A percentile compares a stretch with the other conserved stretches of the same genome.
Conservation (phyloP, 441 rosid species). For the Aleurites moluccanus region DNA sequence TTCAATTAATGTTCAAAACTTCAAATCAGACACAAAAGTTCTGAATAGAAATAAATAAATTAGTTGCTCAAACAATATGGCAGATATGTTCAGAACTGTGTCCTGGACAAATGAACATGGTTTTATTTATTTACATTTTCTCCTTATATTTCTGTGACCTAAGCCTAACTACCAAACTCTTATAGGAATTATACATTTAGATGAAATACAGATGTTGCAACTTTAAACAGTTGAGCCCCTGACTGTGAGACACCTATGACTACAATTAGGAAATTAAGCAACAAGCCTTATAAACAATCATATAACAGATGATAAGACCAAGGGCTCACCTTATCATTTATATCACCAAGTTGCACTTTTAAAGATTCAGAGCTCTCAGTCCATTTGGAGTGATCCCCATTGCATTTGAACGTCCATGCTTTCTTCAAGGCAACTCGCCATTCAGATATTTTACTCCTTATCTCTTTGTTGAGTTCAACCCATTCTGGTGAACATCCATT, state of each 20-base stretch:
- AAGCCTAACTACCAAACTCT: too few species aligned
- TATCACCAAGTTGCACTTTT: conserved; percentile 52
- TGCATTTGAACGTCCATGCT: conserved; percentile 53
- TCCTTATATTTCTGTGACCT: too few species aligned
- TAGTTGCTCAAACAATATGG: background rate
- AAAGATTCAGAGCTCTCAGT: conserved; percentile 40
- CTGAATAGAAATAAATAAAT: too few species aligned
- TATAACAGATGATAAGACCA: background rate
- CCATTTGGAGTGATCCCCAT: conserved; percentile 55
- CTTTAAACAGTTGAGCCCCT: background rate
- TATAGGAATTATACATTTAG: background rate
- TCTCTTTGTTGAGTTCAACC: conserved; percentile 87
- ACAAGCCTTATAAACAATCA: background rate
- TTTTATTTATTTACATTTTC: background rate
- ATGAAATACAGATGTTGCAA: background rate
- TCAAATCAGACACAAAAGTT: background rate
- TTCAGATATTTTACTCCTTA: conserved; percentile 49
- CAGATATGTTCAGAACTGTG: background rate
- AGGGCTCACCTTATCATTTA: conserved; percentile 60
- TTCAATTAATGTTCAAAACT: background rate
- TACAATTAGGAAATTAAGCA: background rate
- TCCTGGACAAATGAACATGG: background rate
- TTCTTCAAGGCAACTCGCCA: conserved; percentile 63
- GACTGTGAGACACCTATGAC: background rate
- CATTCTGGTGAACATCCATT: conserved; percentile 89